These are phyloP conservation scores for Mycotypha africana DNA, from an alignment of 371 early-diverging fungal genomes.

Conservation along the genomic window DNA sequence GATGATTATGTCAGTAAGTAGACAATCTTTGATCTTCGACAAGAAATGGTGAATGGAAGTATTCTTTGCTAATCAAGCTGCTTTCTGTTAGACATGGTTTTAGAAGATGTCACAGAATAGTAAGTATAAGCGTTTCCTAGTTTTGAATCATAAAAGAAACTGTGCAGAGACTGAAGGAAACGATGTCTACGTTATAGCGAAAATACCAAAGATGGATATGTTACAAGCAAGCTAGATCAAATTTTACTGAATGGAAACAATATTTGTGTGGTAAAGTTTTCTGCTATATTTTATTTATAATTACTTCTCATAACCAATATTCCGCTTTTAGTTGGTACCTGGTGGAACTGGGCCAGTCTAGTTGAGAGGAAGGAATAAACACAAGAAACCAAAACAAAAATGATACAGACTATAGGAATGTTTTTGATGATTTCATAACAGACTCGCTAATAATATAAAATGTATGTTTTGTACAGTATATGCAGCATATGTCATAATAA, in stretches of 20 bases:
- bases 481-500: no score
- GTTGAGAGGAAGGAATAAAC: no score
- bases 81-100: constrained; percentile 79
- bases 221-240: constrained; percentile 74
- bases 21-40: not conserved
- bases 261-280: constrained; percentile 85
- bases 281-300: no score
- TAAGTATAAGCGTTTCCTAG: constrained; percentile 10
- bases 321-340: constrained; percentile 42
- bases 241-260: constrained; percentile 94
- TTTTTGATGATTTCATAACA: no score
- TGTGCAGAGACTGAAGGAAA: no score
- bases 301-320: no score
- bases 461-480: no score
- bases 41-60: not conserved
- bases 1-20: constrained; percentile 95
- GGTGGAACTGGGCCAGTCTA: constrained; percentile 30
- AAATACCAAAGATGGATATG: constrained; percentile 72
- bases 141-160: not conserved
- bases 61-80: not conserved
- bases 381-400: no score
- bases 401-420: no score
- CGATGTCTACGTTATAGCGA: constrained; percentile 53
- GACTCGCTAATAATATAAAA: no score
- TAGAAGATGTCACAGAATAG: constrained; percentile 89